A percentile compares a stretch with the other conserved stretches of the same genome.
phyloP scores from a whole-genome alignment of 1,284 basidiomycete genomes.

The Cystobasidiaceae sp. region DNA sequence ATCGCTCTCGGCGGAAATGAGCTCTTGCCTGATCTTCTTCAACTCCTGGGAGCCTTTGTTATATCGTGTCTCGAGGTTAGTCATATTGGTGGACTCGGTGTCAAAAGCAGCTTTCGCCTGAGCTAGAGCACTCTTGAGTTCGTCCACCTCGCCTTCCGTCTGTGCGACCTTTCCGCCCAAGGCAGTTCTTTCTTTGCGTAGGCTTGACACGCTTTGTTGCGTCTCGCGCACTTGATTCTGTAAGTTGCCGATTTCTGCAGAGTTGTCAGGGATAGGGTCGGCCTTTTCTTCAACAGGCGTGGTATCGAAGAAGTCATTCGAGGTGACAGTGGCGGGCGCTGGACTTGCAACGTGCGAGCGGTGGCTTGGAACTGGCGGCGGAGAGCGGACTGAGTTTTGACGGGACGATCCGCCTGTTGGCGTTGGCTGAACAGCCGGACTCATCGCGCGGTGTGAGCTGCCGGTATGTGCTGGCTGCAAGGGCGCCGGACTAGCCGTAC shows the following conservation, averaged over 20 bases:
- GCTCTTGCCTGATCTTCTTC: conserved; percentile 66
- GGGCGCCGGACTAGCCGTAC: conserved; percentile 23
- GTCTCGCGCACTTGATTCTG: conserved; percentile 81
- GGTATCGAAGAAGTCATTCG: conserved; percentile 6
- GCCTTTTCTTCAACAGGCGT: conserved; percentile 17
- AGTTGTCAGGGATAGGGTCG: conserved; percentile 49
- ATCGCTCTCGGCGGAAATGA: conserved; percentile 88
- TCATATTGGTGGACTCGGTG: conserved; percentile 70
- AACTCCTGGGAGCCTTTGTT: conserved; percentile 69
- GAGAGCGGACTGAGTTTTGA: neutral
- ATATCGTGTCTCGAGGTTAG: conserved; percentile 66
- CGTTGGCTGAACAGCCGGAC: conserved; percentile 21
- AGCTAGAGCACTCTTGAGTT: conserved; percentile 48
- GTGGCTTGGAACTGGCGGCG: conserved; percentile 16
- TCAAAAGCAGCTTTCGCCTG: conserved; percentile 64
- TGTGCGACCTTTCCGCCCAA: conserved; percentile 52
- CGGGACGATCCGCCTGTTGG: neutral
- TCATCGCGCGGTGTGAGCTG: conserved; percentile 6
- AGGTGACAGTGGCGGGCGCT: neutral
- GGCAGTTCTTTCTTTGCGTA: conserved; percentile 45
- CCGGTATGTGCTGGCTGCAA: conserved; percentile 30
- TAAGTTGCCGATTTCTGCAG: conserved; percentile 74
- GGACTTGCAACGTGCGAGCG: neutral
- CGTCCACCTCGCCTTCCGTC: conserved; percentile 57
- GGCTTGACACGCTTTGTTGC: conserved; percentile 49